Evolutionary conservation across 2,329 filamentous ascomycete species (phyloP).

Genomic region (Penicillium sp.): DNA sequence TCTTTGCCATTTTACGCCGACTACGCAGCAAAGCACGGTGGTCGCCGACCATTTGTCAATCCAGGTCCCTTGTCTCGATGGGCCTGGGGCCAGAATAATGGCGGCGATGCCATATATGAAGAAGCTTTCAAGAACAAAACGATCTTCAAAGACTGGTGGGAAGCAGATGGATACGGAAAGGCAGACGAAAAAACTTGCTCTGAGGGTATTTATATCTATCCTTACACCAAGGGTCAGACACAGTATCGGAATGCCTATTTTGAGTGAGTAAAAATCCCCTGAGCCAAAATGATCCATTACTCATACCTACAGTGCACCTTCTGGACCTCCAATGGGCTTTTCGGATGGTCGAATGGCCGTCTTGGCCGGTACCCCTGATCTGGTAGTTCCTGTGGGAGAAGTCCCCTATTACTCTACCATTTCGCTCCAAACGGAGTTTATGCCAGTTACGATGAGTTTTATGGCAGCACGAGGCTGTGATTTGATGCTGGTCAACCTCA

Average conservation of each 20-base stretch:
- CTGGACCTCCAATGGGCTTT: conserved; percentile 23
- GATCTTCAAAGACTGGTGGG: conserved; percentile 35
- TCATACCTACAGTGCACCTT: conserved; percentile 7
- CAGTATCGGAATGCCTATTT: conserved; percentile 23
- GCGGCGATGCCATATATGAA: conserved; percentile 17
- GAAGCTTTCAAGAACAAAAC: conserved; percentile 34
- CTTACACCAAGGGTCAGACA: conserved; percentile 17
- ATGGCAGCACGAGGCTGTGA: conserved; percentile 34
- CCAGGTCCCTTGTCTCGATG: conserved; percentile 28
- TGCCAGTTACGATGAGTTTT: conserved; percentile 36
- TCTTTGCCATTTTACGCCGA: conserved; percentile 26
- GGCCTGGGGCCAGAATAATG: conserved; percentile 20
- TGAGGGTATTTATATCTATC: conserved; percentile 32
- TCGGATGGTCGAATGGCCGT: conserved; percentile 19
- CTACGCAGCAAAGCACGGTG: conserved; percentile 23
- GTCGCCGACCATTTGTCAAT: conserved; percentile 29
- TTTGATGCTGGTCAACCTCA: conserved; percentile 30
- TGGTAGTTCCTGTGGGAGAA: conserved; percentile 29
- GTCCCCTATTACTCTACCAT: conserved; percentile 26
- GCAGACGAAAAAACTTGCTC: conserved; percentile 29
- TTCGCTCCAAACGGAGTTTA: conserved; percentile 28
- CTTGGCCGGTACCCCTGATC: conserved; percentile 28
- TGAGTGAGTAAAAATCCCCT: not conserved
- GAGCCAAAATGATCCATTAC: not conserved
- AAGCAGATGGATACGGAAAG: conserved; percentile 24